Evolutionary conservation across 805 yeast species (phyloP).

Genomic region (Yamadazyma insecticola): DNA sequence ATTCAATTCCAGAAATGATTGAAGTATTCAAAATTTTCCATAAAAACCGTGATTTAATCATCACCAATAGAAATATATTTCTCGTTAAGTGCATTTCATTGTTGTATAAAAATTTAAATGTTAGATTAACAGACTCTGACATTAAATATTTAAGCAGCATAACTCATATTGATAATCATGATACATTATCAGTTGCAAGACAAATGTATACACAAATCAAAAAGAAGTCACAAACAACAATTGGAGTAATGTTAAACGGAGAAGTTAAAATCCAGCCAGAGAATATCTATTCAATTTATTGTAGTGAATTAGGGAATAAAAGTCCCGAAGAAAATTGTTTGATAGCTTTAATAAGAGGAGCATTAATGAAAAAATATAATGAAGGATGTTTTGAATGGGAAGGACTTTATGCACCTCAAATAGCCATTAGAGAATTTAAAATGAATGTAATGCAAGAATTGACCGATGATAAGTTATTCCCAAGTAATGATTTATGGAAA

Average conservation of each 20-base stretch:
- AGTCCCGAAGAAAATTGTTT: slow-evolving; percentile 29
- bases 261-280: slow-evolving; percentile 28
- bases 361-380: slow-evolving; percentile 19
- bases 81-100: slow-evolving; percentile 25
- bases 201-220: slow-evolving; percentile 3
- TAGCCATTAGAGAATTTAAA: slow-evolving; percentile 56
- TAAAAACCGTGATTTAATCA: slow-evolving; percentile 6
- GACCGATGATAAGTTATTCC: slow-evolving; percentile 27
- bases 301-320: slow-evolving; percentile 16
- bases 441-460: slow-evolving; percentile 24
- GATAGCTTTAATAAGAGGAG: slow-evolving; percentile 46
- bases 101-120: slow-evolving; percentile 12
- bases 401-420: slow-evolving; percentile 47
- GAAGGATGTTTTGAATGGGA: slow-evolving; percentile 16
- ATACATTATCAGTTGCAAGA: slow-evolving; percentile 1
- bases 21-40: too few species aligned
- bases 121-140: background rate
- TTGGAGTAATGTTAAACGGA: slow-evolving; percentile 35
- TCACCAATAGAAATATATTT: slow-evolving; percentile 11
- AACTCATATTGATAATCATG: slow-evolving; percentile 2
- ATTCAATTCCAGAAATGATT: too few species aligned
- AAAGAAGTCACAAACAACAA: slow-evolving; percentile 20
- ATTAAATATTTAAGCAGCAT: slow-evolving; percentile 1
- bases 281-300: slow-evolving; percentile 24
- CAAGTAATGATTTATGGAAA: slow-evolving; percentile 46